Base-by-base conservation (phyloP, 179 eudicot species). In the Amaranthus tricolor region DNA sequence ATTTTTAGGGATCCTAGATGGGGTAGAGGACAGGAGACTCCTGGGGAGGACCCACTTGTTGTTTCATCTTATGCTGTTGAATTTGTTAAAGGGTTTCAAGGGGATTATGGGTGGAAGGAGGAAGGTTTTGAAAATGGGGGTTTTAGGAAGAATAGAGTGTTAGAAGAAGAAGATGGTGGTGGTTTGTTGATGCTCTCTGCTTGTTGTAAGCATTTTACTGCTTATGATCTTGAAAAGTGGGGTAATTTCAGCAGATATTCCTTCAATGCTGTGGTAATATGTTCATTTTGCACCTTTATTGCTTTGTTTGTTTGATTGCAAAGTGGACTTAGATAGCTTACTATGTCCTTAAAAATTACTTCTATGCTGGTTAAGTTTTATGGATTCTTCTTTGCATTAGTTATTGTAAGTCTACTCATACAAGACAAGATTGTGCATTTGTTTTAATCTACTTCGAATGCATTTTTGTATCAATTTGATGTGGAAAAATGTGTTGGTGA, bases 11-110 rank as follows among this genome's bases (percentile, higher is more conserved):
- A 94, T 73, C 98, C 98, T 13, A 89, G 98, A 73, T 94, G 98
- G 98, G 98, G 98, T 11, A 88, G 98, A 58, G 98, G 98, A 4
- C 94, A 84, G 77, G 98, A 94, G 86, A 90, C 97, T 21, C 98
- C 97, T 5, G 98, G 98, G 69, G 98, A 94, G 80, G 98, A 94
- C 59, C 98, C 98, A 3, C 21, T 83, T 82, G 85, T 92, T 7
- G 88, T 75, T 24, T 80, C 97, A 1, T 79, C 71, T 55, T 94
- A 68, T 73, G 86, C 87, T 5, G 79, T 88, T 9, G 88, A 90
- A 85, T 94, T 64, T 83, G 97, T 93, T 44, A 82, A 40, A 77
- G 97, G 93, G 1, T 92, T 92, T 84, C 93, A 92, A 76, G 87
- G 82, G 10, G 72, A 66, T 74, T 62, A 20, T 24, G 74, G n/a